Evolutionary conservation across 139 green algal species (phyloP).

Genomic region (Pleodorina starrii): DNA sequence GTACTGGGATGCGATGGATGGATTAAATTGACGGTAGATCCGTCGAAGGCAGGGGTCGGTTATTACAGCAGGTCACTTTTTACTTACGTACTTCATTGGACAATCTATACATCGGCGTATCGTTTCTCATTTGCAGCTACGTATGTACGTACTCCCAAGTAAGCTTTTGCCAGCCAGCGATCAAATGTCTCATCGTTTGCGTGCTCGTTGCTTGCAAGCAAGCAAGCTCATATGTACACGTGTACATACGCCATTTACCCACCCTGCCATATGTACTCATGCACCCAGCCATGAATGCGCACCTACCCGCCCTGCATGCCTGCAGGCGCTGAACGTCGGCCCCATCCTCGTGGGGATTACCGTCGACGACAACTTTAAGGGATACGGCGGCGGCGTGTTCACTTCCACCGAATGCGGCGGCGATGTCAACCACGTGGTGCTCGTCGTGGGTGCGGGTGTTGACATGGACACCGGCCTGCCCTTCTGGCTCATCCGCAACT

Average conservation of each 20-base stretch:
- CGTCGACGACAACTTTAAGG: constrained; percentile 80
- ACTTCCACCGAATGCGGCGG: constrained; percentile 52
- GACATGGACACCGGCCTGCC: neutral
- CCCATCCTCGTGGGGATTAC: constrained; percentile 73
- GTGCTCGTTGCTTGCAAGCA: neutral
- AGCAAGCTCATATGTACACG: neutral
- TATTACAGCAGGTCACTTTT: too few species aligned
- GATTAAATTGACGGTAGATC: too few species aligned
- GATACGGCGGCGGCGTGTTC: constrained; percentile 85
- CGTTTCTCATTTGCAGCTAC: too few species aligned
- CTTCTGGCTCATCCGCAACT: constrained; percentile 96
- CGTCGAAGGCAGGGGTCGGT: too few species aligned
- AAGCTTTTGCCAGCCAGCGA: too few species aligned
- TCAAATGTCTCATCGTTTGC: too few species aligned
- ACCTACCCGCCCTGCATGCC: too few species aligned
- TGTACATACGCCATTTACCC: neutral
- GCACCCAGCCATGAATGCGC: neutral
- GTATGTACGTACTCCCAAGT: neutral
- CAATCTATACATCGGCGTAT: too few species aligned
- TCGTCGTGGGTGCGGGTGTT: constrained; percentile 87
- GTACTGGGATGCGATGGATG: too few species aligned
- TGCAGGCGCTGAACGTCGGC: neutral
- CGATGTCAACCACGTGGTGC: constrained; percentile 89
- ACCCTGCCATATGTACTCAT: neutral
- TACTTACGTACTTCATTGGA: too few species aligned